Evolutionary conservation across 2,329 filamentous ascomycete species (phyloP), one percentile per base, ranked within the genome.

Genomic region (Gyromitra esculenta): DNA sequence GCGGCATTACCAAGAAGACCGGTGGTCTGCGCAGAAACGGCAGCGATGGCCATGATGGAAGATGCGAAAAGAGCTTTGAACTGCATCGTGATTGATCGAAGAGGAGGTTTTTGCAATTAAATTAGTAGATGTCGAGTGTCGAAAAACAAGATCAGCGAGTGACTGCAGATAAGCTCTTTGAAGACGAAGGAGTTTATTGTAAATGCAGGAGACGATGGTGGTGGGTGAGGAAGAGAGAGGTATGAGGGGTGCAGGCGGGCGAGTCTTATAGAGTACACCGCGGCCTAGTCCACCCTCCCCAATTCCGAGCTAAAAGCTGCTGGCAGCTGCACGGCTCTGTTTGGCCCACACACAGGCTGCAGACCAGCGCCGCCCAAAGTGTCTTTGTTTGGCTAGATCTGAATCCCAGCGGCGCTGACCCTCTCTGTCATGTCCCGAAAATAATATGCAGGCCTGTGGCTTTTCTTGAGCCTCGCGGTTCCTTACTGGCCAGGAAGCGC

Each of bases 11-110:
- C 73, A 9, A 77, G 76, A 63, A 52, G 31, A 18, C 70, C 74
- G 43, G 72, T 71, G 1, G 69, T 69, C 50, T 75, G 72, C 7
- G 75, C 75, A 39, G 75, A 77, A 15, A 71, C 66, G 9, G 77
- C 63, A 52, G 64, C 68, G 13, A 71, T 39, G 21, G 73, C 68
- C 15, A 79, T 62, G 41, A 79, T 21, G 13, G 76, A 73, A 39
- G 76, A 73, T 18, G 73, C 73, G 60, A 79, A 39, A 21, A 79
- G 45, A 21, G 77, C 52, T n/a, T 68, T 78, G 56, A 76, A 79
- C 76, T 78, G 73, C 78, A 79, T 79, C n/a, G 69, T 78, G 56
- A 52, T 52, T 65, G 59, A 31, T 54, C 31, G 43, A 18, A 56
- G 63, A 1, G 50, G 59, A 48, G 2, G 9, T 68, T 62, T 21